A percentile compares a stretch with the other conserved stretches of the same genome.
phyloP scores from a whole-genome alignment of 768 basidiomycete genomes.

The Calvatia gigantea region DNA sequence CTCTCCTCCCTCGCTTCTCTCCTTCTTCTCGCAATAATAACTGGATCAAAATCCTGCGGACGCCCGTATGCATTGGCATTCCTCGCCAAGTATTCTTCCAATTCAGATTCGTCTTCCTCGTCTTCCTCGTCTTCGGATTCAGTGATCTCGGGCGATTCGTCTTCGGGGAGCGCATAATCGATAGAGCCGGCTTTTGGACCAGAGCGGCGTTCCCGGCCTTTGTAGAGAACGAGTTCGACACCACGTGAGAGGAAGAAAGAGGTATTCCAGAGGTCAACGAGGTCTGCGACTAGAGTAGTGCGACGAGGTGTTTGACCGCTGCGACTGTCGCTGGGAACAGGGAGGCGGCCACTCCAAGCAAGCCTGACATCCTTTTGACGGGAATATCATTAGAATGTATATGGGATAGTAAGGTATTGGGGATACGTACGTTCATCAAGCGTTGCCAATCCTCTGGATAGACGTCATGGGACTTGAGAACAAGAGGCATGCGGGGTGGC shows the following conservation, averaged over 20 bases:
- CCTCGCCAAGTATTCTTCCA: conserved; percentile 8
- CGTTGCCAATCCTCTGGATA: conserved; percentile 78
- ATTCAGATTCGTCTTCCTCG: conserved; percentile 37
- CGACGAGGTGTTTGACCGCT: conserved; percentile 50
- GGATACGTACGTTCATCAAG: conserved; percentile 59
- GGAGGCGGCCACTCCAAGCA: conserved; percentile 76
- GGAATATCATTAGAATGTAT: neutral
- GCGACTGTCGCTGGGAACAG: conserved; percentile 43
- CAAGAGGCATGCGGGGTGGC: conserved; percentile 68
- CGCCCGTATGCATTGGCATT: neutral
- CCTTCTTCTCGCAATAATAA: conserved; percentile 49
- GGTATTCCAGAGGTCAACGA: conserved; percentile 77
- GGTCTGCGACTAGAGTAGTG: conserved; percentile 59
- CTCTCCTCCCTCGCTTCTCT: conserved; percentile 57
- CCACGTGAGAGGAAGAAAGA: conserved; percentile 73
- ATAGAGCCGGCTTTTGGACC: conserved; percentile 52
- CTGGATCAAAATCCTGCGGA: neutral
- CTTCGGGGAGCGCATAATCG: conserved; percentile 51
- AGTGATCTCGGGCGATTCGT: conserved; percentile 32
- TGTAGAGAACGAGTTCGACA: conserved; percentile 79
- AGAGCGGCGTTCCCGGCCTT: conserved; percentile 74
- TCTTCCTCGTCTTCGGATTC: conserved; percentile 31
- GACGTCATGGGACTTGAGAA: conserved; percentile 74
- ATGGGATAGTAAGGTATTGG: conserved; percentile 10
- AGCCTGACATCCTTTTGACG: conserved; percentile 60